Base-by-base conservation (phyloP, 129 eudicot species). In the Artemisia argyi region DNA sequence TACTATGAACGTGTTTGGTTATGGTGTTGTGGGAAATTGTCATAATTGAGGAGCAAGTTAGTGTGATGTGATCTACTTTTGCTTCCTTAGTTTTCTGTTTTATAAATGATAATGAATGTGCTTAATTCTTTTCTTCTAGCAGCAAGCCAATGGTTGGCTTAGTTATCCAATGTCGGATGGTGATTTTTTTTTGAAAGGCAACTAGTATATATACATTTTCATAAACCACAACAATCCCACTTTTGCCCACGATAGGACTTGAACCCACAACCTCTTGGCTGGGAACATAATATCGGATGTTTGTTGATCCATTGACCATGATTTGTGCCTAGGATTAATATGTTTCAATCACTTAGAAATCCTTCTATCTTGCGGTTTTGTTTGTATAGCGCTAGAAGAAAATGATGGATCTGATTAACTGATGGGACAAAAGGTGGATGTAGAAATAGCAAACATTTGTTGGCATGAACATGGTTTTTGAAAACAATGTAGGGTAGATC, bases 1-100 rank as follows among this genome's bases (percentile, higher is more conserved):
- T 39, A 7, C 61, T 64, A 61, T 73, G 55, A 35, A 24, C 12
- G 46, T 74, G 10, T 39, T 65, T 28, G 56, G 50, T 44, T 65
- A 7, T 42, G 57, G 10, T 74, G 11, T 50, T 30, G 19, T 65
- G 15, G 47, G 42, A 19, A 4, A n/a, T 35, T 18, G 44, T 28
- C 5, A 61, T 61, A 30, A 5, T 14, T 30, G 18, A 61, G 4
- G 3, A 52, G 66, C 15, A 30, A 28, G 66, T 26, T 28, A 12
- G 32, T 61, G 19, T 14, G 4, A 11, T 15, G 32, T 59, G 9
- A 5, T 59, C 14, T 8, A 59, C 7, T 15, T 59, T 1, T 20
- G 39, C 14, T 58, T 58, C 10, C 1, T 39, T 59, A 14, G 55
- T 11, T 51, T 51, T 51, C n/a, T 4, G 5, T 51, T n/a, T 52